A percentile compares a stretch with the other conserved stretches of the same genome.
Conservation (phyloP, 2,329 filamentous ascomycete genomes). For the Pyrenophora seminiperda region DNA sequence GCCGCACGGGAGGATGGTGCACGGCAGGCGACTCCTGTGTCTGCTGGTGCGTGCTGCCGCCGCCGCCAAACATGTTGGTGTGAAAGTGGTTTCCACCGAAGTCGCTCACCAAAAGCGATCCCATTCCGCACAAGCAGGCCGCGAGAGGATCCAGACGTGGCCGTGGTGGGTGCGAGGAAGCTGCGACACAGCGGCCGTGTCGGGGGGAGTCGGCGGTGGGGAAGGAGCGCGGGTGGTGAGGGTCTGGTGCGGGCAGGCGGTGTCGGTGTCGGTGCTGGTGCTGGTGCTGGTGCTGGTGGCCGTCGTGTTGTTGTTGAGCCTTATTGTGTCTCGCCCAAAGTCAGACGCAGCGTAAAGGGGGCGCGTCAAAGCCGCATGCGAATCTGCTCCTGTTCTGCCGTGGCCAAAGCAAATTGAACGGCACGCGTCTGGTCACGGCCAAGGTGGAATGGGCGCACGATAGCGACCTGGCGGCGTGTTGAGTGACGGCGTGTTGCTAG, state of each 20-base stretch:
- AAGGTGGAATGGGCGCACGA: conserved; percentile 18
- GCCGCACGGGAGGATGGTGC: conserved; percentile 43
- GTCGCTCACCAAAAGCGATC: conserved; percentile 68
- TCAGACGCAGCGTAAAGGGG: conserved; percentile 29
- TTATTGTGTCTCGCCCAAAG: conserved; percentile 27
- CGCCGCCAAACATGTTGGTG: conserved; percentile 68
- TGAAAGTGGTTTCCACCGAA: conserved; percentile 75
- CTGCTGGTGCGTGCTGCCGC: conserved; percentile 51
- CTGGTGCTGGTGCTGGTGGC: no score
- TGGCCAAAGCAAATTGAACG: conserved; percentile 55
- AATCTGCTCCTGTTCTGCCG: conserved; percentile 41
- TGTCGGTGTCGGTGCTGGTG: conserved; percentile 11
- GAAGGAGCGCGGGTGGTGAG: conserved; percentile 21
- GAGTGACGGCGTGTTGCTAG: conserved; percentile 33
- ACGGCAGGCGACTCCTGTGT: conserved; percentile 44
- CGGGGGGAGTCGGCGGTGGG: neutral
- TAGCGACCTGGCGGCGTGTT: conserved; percentile 27
- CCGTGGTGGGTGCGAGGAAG: conserved; percentile 9
- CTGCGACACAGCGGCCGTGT: conserved; percentile 21
- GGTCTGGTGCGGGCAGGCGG: conserved; percentile 19
- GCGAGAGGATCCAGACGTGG: conserved; percentile 8
- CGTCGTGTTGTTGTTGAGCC: conserved; percentile 24
- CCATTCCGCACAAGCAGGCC: conserved; percentile 57
- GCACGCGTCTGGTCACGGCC: conserved; percentile 30
- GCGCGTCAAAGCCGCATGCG: conserved; percentile 23